phyloP scores from a whole-genome alignment of 2,329 filamentous ascomycete species.

The Diaporthe batatas region DNA sequence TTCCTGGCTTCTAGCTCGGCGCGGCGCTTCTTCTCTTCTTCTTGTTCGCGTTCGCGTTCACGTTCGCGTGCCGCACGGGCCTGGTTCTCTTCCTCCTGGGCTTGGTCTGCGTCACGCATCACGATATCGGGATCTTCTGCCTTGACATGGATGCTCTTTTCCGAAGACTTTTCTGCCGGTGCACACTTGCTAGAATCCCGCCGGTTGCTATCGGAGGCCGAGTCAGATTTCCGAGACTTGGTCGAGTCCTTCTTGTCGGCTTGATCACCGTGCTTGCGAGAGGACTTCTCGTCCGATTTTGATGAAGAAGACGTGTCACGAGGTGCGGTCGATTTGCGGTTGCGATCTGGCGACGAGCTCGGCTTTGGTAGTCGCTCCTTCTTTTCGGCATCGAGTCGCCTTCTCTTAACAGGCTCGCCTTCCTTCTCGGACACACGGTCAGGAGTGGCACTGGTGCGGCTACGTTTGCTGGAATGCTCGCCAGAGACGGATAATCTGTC shows the following conservation, averaged over 20 bases:
- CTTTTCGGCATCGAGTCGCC: conserved; percentile 68
- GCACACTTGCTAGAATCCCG: conserved; percentile 58
- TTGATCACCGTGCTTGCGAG: conserved; percentile 59
- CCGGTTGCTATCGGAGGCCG: conserved; percentile 53
- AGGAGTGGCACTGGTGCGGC: conserved; percentile 71
- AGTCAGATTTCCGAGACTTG: conserved; percentile 55
- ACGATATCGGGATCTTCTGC: conserved; percentile 69
- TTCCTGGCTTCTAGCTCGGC: conserved; percentile 48
- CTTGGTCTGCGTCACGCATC: conserved; percentile 63
- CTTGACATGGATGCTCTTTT: conserved; percentile 69
- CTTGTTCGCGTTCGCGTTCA: conserved; percentile 45
- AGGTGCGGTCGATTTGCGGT: conserved; percentile 57
- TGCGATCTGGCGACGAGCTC: conserved; percentile 60
- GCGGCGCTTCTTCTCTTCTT: conserved; percentile 49
- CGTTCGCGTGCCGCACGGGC: conserved; percentile 45
- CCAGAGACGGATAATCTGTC: conserved; percentile 65
- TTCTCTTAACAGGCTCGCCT: conserved; percentile 67
- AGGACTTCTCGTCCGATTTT: conserved; percentile 51
- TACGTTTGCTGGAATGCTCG: conserved; percentile 69
- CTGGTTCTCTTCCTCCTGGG: conserved; percentile 47
- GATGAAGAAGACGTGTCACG: conserved; percentile 53
- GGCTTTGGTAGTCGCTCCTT: conserved; percentile 64
- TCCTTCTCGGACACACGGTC: conserved; percentile 68
- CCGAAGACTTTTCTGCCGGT: conserved; percentile 59
- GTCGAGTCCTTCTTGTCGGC: conserved; percentile 53